Percentiles rank a stretch among this genome's conserved stretches.
Conservation (phyloP, 1,284 basidiomycete genomes). For the Austroboletus olivaceoglutinosus region DNA sequence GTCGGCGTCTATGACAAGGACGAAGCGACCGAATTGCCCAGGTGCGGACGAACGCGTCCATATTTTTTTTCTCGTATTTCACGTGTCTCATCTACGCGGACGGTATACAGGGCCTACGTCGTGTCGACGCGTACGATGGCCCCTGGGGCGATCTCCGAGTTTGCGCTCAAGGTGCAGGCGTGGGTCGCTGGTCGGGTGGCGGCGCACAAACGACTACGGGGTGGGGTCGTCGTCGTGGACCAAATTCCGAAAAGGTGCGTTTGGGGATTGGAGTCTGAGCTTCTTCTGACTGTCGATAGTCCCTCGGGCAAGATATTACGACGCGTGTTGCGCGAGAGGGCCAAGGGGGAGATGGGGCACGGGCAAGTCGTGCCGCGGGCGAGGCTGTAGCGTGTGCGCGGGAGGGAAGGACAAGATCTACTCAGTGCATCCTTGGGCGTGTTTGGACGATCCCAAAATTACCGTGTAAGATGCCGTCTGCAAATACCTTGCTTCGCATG, state of each 20-base stretch:
- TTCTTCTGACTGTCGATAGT: constrained; percentile 33
- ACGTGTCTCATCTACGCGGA: neutral
- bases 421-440: too few relatives aligned
- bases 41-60: constrained; percentile 38
- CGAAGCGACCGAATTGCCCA: constrained; percentile 76
- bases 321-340: constrained; percentile 58
- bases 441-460: too few relatives aligned
- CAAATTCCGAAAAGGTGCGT: constrained; percentile 65
- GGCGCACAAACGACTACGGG: constrained; percentile 63
- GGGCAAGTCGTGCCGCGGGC: constrained; percentile 20
- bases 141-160: constrained; percentile 38
- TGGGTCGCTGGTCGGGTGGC: constrained; percentile 68
- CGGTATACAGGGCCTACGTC: constrained; percentile 69
- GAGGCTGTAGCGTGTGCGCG: constrained; percentile 4
- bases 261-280: neutral
- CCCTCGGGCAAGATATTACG: constrained; percentile 73
- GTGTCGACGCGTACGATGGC: constrained; percentile 36
- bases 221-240: constrained; percentile 58
- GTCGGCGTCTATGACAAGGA: constrained; percentile 62
- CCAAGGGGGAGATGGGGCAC: constrained; percentile 45
- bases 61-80: neutral
- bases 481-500: too few relatives aligned
- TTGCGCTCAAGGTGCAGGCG: constrained; percentile 49
- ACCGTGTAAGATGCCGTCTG: too few relatives aligned
- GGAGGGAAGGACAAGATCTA: too few relatives aligned